These are phyloP conservation scores for Aspergillus tubingensis DNA, from an alignment of 2,329 filamentous ascomycete genomes.

Conservation along the genomic window DNA sequence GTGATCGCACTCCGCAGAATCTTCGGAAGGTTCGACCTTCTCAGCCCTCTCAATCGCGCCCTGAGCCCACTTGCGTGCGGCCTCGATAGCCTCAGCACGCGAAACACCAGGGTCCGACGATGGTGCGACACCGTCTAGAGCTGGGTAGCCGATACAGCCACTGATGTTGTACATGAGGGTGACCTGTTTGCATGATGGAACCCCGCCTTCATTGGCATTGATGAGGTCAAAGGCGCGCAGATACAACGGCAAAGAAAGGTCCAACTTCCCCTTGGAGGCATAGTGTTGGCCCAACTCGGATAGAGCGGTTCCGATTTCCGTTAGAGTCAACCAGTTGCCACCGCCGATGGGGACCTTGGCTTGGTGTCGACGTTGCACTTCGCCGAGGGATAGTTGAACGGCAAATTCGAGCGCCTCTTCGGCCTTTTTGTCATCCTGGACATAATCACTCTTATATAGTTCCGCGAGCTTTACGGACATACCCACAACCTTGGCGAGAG, in stretches of 20 bases:
- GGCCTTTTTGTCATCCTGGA: slow-evolving; percentile 71
- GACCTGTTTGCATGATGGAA: slow-evolving; percentile 71
- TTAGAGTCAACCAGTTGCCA: slow-evolving; percentile 48
- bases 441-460: slow-evolving; percentile 74
- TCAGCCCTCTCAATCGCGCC: slow-evolving; percentile 71
- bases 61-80: slow-evolving; percentile 74
- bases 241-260: slow-evolving; percentile 81
- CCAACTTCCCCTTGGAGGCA: slow-evolving; percentile 70
- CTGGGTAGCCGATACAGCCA: slow-evolving; percentile 48
- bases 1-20: slow-evolving; percentile 77
- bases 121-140: slow-evolving; percentile 29
- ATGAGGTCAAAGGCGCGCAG: slow-evolving; percentile 77
- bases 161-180: slow-evolving; percentile 65
- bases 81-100: slow-evolving; percentile 64
- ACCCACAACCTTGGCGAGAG: slow-evolving; percentile 72
- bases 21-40: slow-evolving; percentile 64
- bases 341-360: slow-evolving; percentile 69
- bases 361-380: slow-evolving; percentile 67
- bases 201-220: slow-evolving; percentile 45
- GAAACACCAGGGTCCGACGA: slow-evolving; percentile 48
- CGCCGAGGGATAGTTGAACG: slow-evolving; percentile 75
- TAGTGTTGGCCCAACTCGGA: slow-evolving; percentile 75
- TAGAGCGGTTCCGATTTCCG: slow-evolving; percentile 38
- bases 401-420: slow-evolving; percentile 77
- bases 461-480: slow-evolving; percentile 83